Evolutionary conservation across 352 stramenopile genomes (phyloP), one percentile per base, ranked within the genome.

Genomic region (Detonula confervacea): DNA sequence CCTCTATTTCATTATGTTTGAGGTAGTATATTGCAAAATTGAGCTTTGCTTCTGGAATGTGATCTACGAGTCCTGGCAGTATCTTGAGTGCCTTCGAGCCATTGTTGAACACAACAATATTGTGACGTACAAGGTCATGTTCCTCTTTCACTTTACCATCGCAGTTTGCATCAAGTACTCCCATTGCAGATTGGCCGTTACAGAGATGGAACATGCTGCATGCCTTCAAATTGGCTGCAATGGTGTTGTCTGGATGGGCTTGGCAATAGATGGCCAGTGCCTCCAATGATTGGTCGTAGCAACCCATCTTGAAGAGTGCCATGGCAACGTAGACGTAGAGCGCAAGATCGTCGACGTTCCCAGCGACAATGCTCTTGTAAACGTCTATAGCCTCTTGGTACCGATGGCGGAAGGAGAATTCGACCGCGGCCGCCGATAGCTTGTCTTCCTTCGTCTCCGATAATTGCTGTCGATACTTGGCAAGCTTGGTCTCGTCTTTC

Each of bases 271-370:
- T 95, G 49, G 97, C 93, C 68, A 99, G 95, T 77, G 98, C 98
- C 87, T 99, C 96, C 12, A 98, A 82, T 47, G 93, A 97, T 22
- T 98, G 96, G 70, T 99, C 96, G 89, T 98, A 98, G 39, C 62
- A 18, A 30, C 68, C 90, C 57, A 98, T 94, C 74, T 98, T 98
- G 95, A 98, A 99, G 84, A 98, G 98, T 77, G 96, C 98, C 95
- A 98, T 98, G 60, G 97, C 96, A n/a, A 98, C 95, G 78, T 98
- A 99, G 39, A 98, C 96, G 81, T 99, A 98, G 6, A 99, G 90
- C 29, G 96, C 96, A 14, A 98, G 92, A 69, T 98, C 95, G 56
- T 98, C 96, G n/a, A 95, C 90, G 78, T 98, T 96, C 76, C 98
- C 95, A 2, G 98, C 88, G 63, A 98, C 78, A 6, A 98, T 86